These are phyloP conservation scores for Ceratonia siliqua DNA, from an alignment of 306 rosid species.

Conservation along the genomic window DNA sequence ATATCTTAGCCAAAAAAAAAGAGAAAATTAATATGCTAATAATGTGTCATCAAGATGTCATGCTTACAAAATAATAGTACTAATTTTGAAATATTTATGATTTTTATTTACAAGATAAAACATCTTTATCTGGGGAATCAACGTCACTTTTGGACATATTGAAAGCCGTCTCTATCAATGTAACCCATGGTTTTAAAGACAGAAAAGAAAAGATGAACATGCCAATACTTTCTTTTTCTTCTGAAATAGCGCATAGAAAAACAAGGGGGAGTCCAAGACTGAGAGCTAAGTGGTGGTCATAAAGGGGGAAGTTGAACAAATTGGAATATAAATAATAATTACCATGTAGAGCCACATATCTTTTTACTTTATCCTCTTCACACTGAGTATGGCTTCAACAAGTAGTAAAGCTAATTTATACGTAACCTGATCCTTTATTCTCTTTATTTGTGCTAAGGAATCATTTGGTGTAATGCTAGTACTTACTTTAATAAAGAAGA, in stretches of 20 bases:
- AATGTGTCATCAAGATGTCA: slow-evolving; percentile 53
- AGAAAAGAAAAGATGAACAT: slow-evolving; percentile 38
- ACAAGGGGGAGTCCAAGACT: slow-evolving; percentile 23
- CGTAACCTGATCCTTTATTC: slow-evolving; percentile 23
- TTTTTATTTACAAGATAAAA: slow-evolving; percentile 29
- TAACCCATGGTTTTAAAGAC: slow-evolving; percentile 57
- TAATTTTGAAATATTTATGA: background rate
- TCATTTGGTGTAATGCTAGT: slow-evolving; percentile 24
- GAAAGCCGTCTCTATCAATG: slow-evolving; percentile 50
- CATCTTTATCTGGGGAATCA: slow-evolving; percentile 42
- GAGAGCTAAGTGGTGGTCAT: slow-evolving; percentile 47
- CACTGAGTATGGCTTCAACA: slow-evolving; percentile 32
- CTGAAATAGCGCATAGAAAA: slow-evolving; percentile 32
- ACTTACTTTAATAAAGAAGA: slow-evolving; percentile 38
- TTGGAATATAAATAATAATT: slow-evolving; percentile 30
- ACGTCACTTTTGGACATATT: slow-evolving; percentile 49
- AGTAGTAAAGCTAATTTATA: slow-evolving; percentile 45
- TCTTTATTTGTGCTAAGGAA: slow-evolving; percentile 43
- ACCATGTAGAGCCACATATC: slow-evolving; percentile 19
- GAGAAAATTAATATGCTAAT: background rate
- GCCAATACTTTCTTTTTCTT: slow-evolving; percentile 25
- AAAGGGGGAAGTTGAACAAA: slow-evolving; percentile 47
- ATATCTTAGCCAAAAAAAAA: background rate
- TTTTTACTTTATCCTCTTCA: slow-evolving; percentile 42
- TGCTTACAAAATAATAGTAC: slow-evolving; percentile 38